phyloP scores from a whole-genome alignment of 768 basidiomycete genomes.

The Kwoniella newhampshirensis region DNA sequence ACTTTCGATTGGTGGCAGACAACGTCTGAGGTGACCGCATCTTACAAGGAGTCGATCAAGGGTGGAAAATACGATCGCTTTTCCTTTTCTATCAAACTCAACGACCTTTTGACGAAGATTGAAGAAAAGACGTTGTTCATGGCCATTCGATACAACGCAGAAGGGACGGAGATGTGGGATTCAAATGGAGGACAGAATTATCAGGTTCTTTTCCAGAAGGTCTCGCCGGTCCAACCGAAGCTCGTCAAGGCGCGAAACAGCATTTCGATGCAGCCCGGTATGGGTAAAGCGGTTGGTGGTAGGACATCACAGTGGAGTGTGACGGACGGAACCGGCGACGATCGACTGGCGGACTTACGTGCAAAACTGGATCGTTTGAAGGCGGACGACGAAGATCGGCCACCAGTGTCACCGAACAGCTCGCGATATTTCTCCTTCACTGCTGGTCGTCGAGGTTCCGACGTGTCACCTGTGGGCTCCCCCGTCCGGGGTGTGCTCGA shows the following conservation, averaged over 20 bases:
- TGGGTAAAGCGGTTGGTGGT: conserved; percentile 48
- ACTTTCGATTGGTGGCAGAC: conserved; percentile 96
- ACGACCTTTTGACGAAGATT: conserved; percentile 71
- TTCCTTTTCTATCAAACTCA: conserved; percentile 58
- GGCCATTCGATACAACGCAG: conserved; percentile 66
- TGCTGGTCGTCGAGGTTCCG: conserved; percentile 10
- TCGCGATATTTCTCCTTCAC: conserved; percentile 26
- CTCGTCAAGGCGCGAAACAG: conserved; percentile 14
- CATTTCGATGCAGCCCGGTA: conserved; percentile 39
- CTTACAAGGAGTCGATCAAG: conserved; percentile 59
- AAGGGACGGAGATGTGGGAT: conserved; percentile 84
- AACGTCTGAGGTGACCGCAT: conserved; percentile 84
- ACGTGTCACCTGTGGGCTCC: conserved; percentile 31
- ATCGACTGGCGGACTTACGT: conserved; percentile 64
- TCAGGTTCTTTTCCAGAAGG: conserved; percentile 64
- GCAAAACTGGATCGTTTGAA: conserved; percentile 68
- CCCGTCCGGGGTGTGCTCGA: conserved; percentile 24
- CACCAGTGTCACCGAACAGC: conserved; percentile 28
- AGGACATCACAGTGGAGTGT: conserved; percentile 51
- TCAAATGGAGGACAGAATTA: conserved; percentile 82
- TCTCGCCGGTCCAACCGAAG: conserved; percentile 11
- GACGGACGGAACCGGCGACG: conserved; percentile 55
- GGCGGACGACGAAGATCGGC: conserved; percentile 46
- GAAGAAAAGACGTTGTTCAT: conserved; percentile 81
- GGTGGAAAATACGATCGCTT: conserved; percentile 50